Conservation (phyloP, 2,329 filamentous ascomycete species). For the Aureobasidium sp. region DNA sequence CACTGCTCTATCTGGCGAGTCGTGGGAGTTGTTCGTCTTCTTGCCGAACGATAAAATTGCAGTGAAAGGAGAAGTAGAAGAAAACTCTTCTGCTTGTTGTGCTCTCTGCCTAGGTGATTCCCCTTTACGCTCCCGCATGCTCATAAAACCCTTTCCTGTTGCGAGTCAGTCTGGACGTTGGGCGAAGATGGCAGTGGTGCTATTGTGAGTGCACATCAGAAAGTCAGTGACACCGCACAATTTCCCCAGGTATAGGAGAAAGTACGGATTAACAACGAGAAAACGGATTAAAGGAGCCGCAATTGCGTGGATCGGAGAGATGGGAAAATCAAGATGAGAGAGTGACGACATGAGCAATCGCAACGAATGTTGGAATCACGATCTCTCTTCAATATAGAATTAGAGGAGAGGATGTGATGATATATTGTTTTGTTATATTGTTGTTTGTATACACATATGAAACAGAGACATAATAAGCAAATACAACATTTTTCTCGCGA, state of each 20-base stretch:
- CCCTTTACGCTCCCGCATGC: neutral
- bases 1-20: neutral
- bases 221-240: neutral
- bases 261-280: neutral
- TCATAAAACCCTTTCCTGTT: neutral
- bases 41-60: no score
- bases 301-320: neutral
- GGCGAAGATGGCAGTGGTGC: neutral
- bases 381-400: neutral
- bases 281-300: neutral
- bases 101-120: no score
- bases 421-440: neutral
- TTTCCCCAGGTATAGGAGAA: neutral
- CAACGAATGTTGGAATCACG: neutral
- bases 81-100: neutral
- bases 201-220: no score
- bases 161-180: neutral
- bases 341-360: neutral
- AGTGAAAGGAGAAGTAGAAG: no score
- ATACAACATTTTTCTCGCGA: neutral
- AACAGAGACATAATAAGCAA: neutral
- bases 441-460: constrained; percentile 5
- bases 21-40: neutral
- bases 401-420: neutral
- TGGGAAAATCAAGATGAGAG: neutral